Evolutionary conservation across 2,329 filamentous ascomycete genomes (phyloP).

Genomic region (Exophiala phaeomuriformis): DNA sequence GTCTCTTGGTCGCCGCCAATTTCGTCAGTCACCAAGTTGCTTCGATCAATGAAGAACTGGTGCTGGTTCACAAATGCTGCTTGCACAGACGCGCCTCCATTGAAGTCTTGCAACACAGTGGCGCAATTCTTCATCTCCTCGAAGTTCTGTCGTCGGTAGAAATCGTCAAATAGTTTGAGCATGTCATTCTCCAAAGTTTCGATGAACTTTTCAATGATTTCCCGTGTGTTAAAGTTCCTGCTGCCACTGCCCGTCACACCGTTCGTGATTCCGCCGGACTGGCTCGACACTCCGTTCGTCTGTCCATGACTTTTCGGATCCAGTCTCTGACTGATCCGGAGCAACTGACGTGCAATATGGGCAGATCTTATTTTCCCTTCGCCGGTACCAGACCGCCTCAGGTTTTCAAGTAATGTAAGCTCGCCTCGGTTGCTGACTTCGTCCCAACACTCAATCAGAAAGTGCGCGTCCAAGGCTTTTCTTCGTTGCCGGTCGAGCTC

Average conservation of each 20-base stretch:
- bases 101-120: slow-evolving; percentile 89
- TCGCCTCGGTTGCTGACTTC: slow-evolving; percentile 88
- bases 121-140: slow-evolving; percentile 98
- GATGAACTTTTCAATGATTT: slow-evolving; percentile 92
- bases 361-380: slow-evolving; percentile 93
- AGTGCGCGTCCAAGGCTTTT: slow-evolving; percentile 85
- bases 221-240: slow-evolving; percentile 60
- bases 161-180: slow-evolving; percentile 92
- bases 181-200: slow-evolving; percentile 94
- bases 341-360: slow-evolving; percentile 83
- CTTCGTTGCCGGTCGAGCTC: slow-evolving; percentile 88
- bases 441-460: slow-evolving; percentile 92
- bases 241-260: slow-evolving; percentile 34
- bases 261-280: slow-evolving; percentile 46
- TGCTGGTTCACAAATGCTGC: slow-evolving; percentile 97
- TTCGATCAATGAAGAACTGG: slow-evolving; percentile 96
- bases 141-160: slow-evolving; percentile 89
- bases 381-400: slow-evolving; percentile 73
- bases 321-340: slow-evolving; percentile 86
- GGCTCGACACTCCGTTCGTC: slow-evolving; percentile 31
- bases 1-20: slow-evolving; percentile 55
- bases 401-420: slow-evolving; percentile 77
- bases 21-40: slow-evolving; percentile 83
- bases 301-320: slow-evolving; percentile 68
- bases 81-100: slow-evolving; percentile 89